Percentiles rank a stretch among this genome's conserved stretches.
phyloP scores from a whole-genome alignment of 805 yeast species.

The Yamadazyma paraphyllophila region DNA sequence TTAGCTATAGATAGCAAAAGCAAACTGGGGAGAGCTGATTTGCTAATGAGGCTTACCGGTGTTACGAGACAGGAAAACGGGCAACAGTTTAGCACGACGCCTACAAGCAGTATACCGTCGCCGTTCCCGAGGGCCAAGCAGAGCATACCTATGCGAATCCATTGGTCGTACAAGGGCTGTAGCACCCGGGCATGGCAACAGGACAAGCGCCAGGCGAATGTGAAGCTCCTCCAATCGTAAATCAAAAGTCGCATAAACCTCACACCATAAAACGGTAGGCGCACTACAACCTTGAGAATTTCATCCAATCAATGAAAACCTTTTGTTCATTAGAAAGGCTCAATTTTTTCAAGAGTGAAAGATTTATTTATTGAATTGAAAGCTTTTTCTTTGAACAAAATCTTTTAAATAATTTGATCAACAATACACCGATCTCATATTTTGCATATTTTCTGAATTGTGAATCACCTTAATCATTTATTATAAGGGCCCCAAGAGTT shows the following conservation, averaged over 20 bases:
- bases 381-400: slow-evolving; percentile 5
- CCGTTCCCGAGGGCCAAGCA: too few species aligned
- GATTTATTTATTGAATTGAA: slow-evolving; percentile 7
- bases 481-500: background rate
- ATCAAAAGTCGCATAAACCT: background rate
- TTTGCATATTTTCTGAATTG: slow-evolving; percentile 5
- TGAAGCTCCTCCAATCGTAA: background rate
- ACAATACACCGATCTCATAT: background rate
- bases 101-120: too few species aligned
- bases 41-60: too few species aligned
- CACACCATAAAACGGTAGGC: slow-evolving; percentile 3
- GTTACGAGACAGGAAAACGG: too few species aligned
- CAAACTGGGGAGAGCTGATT: too few species aligned
- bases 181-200: too few species aligned
- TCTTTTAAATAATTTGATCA: slow-evolving; percentile 2
- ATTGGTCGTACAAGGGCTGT: too few species aligned
- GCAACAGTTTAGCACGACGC: too few species aligned
- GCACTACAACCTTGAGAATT: slow-evolving; percentile 1
- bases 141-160: too few species aligned
- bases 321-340: slow-evolving; percentile 21
- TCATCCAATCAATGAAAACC: slow-evolving; percentile 22
- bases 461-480: background rate
- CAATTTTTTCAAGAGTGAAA: slow-evolving; percentile 7
- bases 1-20: too few species aligned
- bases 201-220: too few species aligned